A percentile compares a stretch with the other conserved stretches of the same genome.
phyloP scores from a whole-genome alignment of 1,284 basidiomycete genomes.

The Schizophyllum amplum region DNA sequence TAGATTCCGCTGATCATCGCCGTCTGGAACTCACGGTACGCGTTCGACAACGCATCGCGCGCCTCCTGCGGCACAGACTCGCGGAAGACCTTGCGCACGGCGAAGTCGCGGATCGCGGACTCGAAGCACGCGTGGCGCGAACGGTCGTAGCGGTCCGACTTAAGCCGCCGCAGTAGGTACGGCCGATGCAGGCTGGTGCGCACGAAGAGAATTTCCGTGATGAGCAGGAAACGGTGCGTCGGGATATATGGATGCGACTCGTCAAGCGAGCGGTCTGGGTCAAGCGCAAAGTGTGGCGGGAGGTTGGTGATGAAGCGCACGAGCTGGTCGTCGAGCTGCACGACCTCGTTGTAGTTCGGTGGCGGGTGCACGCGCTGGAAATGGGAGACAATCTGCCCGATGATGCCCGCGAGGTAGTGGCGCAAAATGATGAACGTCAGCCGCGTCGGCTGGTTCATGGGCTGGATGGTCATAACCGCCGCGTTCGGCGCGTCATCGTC shows the following conservation, averaged over 20 bases:
- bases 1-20: conserved; percentile 84
- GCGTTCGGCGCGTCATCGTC: conserved; percentile 54
- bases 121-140: conserved; percentile 75
- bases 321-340: conserved; percentile 80
- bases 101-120: conserved; percentile 69
- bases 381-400: conserved; percentile 90
- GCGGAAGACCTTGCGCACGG: conserved; percentile 60
- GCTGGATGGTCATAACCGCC: background rate
- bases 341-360: conserved; percentile 82
- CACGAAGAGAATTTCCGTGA: conserved; percentile 75
- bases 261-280: conserved; percentile 77
- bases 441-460: conserved; percentile 62
- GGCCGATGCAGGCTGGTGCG: conserved; percentile 73
- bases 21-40: conserved; percentile 78
- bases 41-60: conserved; percentile 63
- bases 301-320: conserved; percentile 69
- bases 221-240: conserved; percentile 70
- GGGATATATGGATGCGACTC: conserved; percentile 54
- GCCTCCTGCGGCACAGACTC: conserved; percentile 52
- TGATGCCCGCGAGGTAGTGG: conserved; percentile 76
- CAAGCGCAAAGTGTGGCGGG: conserved; percentile 70
- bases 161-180: conserved; percentile 65
- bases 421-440: conserved; percentile 88
- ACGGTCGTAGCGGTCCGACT: conserved; percentile 66
- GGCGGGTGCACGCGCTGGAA: conserved; percentile 85